These are phyloP conservation scores for Talaromyces trachyspermus DNA, from an alignment of 495 filamentous ascomycete genomes.

Conservation along the genomic window DNA sequence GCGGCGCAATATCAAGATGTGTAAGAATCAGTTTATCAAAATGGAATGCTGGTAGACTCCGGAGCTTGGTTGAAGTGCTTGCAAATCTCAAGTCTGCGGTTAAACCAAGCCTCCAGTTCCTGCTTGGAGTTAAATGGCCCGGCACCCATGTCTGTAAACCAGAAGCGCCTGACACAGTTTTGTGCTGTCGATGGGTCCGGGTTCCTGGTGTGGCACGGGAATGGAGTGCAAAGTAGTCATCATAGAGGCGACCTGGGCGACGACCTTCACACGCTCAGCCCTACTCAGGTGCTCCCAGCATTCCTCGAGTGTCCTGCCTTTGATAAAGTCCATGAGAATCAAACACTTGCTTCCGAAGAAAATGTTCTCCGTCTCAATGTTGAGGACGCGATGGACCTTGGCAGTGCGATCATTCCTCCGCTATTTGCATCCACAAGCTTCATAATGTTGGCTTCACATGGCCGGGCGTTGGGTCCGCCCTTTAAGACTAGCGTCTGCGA, in stretches of 20 bases:
- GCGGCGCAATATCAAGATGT: conserved; percentile 19
- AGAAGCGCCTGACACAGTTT: conserved; percentile 17
- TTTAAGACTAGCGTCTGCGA: conserved; percentile 14
- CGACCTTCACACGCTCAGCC: conserved; percentile 14
- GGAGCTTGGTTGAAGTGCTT: conserved; percentile 15
- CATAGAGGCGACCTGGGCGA: conserved; percentile 16
- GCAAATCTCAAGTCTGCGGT: conserved; percentile 22
- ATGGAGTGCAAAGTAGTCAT: conserved; percentile 19
- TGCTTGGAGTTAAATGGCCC: conserved; percentile 20
- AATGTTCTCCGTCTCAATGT: conserved; percentile 14
- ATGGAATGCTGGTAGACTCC: not conserved
- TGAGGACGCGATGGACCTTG: conserved; percentile 16
- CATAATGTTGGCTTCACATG: conserved; percentile 15
- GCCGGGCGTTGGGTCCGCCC: conserved; percentile 13
- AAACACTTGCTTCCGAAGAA: conserved; percentile 21
- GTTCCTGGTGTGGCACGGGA: conserved; percentile 12
- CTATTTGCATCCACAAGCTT: conserved; percentile 12
- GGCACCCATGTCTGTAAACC: conserved; percentile 23
- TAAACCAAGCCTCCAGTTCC: conserved; percentile 26
- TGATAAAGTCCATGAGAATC: conserved; percentile 29
- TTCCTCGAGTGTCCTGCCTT: conserved; percentile 17
- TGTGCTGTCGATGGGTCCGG: conserved; percentile 21
- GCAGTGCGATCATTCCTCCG: conserved; percentile 12
- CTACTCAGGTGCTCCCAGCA: conserved; percentile 17
- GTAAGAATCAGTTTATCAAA: conserved; percentile 13